Evolutionary conservation across 306 rosid genomes (phyloP).

Genomic region (Amphicarpaea edgeworthii): DNA sequence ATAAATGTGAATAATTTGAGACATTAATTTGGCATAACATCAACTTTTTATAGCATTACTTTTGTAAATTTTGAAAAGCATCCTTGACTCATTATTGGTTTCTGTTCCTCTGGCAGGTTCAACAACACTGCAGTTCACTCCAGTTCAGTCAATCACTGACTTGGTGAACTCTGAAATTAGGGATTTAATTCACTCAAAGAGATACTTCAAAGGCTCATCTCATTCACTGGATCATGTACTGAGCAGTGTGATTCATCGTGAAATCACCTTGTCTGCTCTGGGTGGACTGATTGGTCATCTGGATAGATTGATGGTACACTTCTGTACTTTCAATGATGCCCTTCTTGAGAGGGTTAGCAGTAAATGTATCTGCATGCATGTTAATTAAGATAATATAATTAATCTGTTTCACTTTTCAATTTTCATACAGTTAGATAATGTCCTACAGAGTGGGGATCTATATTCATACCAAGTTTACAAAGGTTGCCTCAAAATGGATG

Average conservation of each 20-base stretch:
- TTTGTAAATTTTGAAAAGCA: constrained; percentile 12
- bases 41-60: constrained; percentile 18
- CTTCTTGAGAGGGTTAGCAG: constrained; percentile 22
- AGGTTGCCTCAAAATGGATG: constrained; percentile 96
- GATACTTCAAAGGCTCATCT: constrained; percentile 78
- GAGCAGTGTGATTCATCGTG: constrained; percentile 60
- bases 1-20: constrained; percentile 22
- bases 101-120: constrained; percentile 65
- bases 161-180: constrained; percentile 66
- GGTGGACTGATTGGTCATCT: constrained; percentile 85
- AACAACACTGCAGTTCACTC: constrained; percentile 65
- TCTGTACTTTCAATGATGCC: constrained; percentile 36
- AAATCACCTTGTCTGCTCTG: constrained; percentile 71
- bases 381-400: constrained; percentile 40
- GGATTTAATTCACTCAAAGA: constrained; percentile 66
- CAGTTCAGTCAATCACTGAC: constrained; percentile 64
- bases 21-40: constrained; percentile 29
- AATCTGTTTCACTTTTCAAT: constrained; percentile 28
- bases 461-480: constrained; percentile 80
- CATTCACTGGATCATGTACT: constrained; percentile 65
- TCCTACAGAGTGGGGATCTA: constrained; percentile 77
- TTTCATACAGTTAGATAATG: constrained; percentile 75
- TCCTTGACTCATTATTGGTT: constrained; percentile 26
- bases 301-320: constrained; percentile 83
- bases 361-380: constrained; percentile 6